A percentile compares a stretch with the other conserved stretches of the same genome.
These are phyloP conservation scores for Mollisiaceae sp. DNA, from an alignment of 2,329 filamentous ascomycete genomes.

Conservation along the genomic window DNA sequence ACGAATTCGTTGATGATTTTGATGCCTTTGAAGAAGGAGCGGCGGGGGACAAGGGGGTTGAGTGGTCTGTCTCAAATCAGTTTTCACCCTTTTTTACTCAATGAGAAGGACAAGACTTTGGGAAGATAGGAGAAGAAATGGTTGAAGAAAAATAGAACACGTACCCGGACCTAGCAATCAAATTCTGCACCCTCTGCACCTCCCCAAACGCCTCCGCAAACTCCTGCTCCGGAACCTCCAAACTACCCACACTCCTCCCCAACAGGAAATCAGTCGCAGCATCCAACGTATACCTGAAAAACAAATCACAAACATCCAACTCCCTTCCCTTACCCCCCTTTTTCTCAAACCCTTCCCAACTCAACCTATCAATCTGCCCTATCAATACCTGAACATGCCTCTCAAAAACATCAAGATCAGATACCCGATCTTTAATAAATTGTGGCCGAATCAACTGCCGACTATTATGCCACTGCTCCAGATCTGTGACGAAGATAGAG, in stretches of 20 bases:
- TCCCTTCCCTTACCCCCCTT: conserved; percentile 58
- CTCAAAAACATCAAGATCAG: conserved; percentile 83
- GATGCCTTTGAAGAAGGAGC: conserved; percentile 66
- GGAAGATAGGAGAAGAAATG: neutral
- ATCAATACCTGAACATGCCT: conserved; percentile 77
- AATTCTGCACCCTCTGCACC: conserved; percentile 75
- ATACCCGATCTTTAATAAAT: conserved; percentile 84
- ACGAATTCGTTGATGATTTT: conserved; percentile 77
- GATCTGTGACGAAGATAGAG: conserved; percentile 82
- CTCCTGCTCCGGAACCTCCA: conserved; percentile 59
- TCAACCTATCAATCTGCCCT: conserved; percentile 64
- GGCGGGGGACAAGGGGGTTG: conserved; percentile 65
- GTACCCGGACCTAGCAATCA: conserved; percentile 67
- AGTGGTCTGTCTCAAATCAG: conserved; percentile 55
- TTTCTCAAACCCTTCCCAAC: conserved; percentile 45
- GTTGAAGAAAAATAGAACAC: conserved; percentile 30
- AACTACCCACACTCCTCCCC: conserved; percentile 71
- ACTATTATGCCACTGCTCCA: conserved; percentile 76
- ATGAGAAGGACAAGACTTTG: neutral
- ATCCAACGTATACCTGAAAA: conserved; percentile 87
- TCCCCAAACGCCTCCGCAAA: conserved; percentile 85
- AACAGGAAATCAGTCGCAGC: conserved; percentile 86
- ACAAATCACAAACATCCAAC: conserved; percentile 75
- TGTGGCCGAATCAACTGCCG: conserved; percentile 85
- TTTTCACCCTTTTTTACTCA: neutral